phyloP scores from a whole-genome alignment of 2,329 filamentous ascomycete species.

The Fusarium graminum region DNA sequence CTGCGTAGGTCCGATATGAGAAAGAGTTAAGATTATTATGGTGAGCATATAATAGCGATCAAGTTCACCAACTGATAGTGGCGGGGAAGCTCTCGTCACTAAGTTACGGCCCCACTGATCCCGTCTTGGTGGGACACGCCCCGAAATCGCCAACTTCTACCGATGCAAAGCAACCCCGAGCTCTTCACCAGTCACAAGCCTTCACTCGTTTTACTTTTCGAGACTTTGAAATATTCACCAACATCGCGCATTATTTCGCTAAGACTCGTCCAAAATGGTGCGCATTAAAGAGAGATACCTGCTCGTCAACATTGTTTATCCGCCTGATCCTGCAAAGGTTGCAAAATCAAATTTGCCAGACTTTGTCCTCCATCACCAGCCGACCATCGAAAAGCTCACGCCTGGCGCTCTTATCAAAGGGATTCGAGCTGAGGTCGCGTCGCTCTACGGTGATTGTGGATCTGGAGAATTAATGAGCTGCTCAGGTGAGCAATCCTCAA shows the following conservation, averaged over 20 bases:
- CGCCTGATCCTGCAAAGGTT: conserved; percentile 63
- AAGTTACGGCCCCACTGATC: conserved; percentile 41
- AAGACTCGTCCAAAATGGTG: conserved; percentile 73
- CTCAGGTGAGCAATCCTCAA: conserved; percentile 65
- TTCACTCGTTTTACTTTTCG: conserved; percentile 9
- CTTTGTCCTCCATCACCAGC: conserved; percentile 81
- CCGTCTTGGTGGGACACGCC: conserved; percentile 37
- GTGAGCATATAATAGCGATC: conserved; percentile 17
- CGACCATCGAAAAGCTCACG: conserved; percentile 79
- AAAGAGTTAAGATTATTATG: neutral
- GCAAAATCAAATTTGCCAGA: conserved; percentile 61
- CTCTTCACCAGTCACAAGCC: conserved; percentile 26
- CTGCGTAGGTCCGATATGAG: neutral
- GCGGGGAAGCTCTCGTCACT: conserved; percentile 37
- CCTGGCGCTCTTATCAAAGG: conserved; percentile 74
- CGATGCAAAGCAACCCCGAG: conserved; percentile 16
- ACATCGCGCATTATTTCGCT: neutral
- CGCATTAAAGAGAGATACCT: conserved; percentile 96
- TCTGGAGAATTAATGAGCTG: conserved; percentile 79
- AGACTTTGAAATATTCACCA: conserved; percentile 1
- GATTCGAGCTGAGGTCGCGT: conserved; percentile 76
- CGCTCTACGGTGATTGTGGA: conserved; percentile 91
- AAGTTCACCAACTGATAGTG: conserved; percentile 23
- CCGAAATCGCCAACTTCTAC: conserved; percentile 38
- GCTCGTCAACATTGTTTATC: conserved; percentile 93